Base-by-base conservation (phyloP, 257 asterid species). In the Nicotiana undulata region DNA sequence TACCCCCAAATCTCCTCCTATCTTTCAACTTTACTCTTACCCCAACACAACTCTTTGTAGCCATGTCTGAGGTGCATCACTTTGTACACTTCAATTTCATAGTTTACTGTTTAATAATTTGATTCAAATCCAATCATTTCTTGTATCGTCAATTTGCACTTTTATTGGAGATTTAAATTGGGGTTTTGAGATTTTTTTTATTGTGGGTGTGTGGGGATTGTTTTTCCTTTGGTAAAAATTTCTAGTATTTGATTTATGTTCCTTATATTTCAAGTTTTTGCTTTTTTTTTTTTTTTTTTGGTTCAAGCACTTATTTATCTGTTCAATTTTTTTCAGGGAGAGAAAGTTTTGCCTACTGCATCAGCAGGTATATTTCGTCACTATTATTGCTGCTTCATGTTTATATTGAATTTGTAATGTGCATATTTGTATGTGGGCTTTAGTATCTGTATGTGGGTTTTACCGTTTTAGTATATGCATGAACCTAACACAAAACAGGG, bases 11-110 rank as follows among this genome's bases (percentile, higher is more conserved):
- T 78, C 86, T 77, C 72, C 4, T 29, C 72, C 4, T 29, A 9
- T 53, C 53, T 77, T 55, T 78, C 53, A 63, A n/a, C 24, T 32
- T 37, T 32, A 63, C 70, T 59, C 10, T 56, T 24, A 56, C 29
- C 59, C 87, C 74, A 84, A 75, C 83, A 76, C 82, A 63, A 81
- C 52, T 67, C 44, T 81, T 87, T 51, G 37, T 22, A 83, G 83
- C 81, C 78, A 87, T 87, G 90, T 87, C 90, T 87, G 82, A 87
- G 90, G 90, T 87, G 67, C 59, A 29, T 53, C 3, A 28, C 9
- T n/a, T 34, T 56, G 34, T 9, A 67, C 75, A n/a, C 15, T 55
- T 77, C 77, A 44, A 16, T 53, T 66, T 59, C 17, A 9, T 22
- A 56, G 17, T 0, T 28, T 74, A 24, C 29, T 37, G 11, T 28